Base-by-base conservation (phyloP, 2,329 filamentous ascomycete species). In the Phialophora tarda region DNA sequence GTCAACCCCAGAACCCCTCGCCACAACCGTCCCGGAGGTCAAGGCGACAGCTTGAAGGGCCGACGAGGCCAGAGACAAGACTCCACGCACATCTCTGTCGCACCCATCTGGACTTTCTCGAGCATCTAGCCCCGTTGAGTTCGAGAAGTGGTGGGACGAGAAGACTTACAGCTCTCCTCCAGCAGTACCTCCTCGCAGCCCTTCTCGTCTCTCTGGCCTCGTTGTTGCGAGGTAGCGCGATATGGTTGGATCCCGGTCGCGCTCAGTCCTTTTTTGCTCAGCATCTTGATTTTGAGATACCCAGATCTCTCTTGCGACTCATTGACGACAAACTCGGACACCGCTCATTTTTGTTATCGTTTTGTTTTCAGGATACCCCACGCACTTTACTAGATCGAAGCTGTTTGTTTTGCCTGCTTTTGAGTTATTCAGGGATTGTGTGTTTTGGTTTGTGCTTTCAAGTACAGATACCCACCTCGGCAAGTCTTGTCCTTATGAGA, bases 121-220 rank as follows among this genome's bases (percentile, higher is more conserved):
- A 65, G 70, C 71, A 51, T 61, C 70, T 28, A 72, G 70, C 69
- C 71, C 71, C 66, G 69, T 73, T 69, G 72, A 73, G 68, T 71
- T 72, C 69, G 72, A 74, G 72, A 74, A 74, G 68, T 74, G 72
- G 72, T 74, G 72, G 72, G 72, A 74, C 66, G 67, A 71, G 65
- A 69, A 71, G 62, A 69, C 54, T 53, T 71, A 67, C 59, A 63
- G 58, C 59, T 62, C 51, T 62, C 63, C 67, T 48, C 61, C 71
- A 48, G 58, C 69, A 58, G 59, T 61, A 53, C 68, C 71, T 65
- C 69, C 71, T 70, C 71, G 69, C 60, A 72, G 68, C 68, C 70
- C 71, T 70, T 70, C 71, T 71, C 71, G 71, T 70, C 67, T 72
- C 69, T 73, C 71, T 73, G 71, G 71, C 69, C 71, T 73, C 71